Evolutionary conservation across 2,329 filamentous ascomycete genomes (phyloP), one percentile per base, ranked within the genome.

Genomic region (Sarocladium strictum): DNA sequence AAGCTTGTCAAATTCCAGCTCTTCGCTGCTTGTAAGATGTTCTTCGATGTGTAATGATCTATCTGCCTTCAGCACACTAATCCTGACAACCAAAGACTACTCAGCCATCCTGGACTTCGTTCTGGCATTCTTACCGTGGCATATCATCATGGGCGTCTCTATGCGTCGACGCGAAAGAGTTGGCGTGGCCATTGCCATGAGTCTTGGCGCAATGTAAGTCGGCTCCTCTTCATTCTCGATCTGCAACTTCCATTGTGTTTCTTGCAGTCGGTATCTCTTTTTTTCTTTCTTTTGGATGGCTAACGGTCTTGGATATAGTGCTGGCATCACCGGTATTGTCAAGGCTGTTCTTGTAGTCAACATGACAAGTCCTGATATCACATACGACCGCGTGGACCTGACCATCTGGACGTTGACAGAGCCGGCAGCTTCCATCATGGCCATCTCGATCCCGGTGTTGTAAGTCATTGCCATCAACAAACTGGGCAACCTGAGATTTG

Each of bases 391-490:
- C 5, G 62, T 68, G 12, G 67, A 70, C 53, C 56, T 70, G 3
- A 69, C 66, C 0, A 70, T 70, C 4, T 70, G 67, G 67, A 69
- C 67, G 1, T 32, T 70, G 32, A 61, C 65, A 1, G 67, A 70
- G 33, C 67, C 67, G 3, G 67, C 67, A 1, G 66, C 62, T 1
- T 69, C 67, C 0, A 70, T 70, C 52, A 70, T 70, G 67, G 67
- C 67, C 9, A 60, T 69, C 1, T 69, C 61, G 1, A 66, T 69
- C 21, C 67, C 67, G 1, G 59, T 69, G 2, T 40, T 70, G 67
- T 69, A 57, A 56, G 67, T 60, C 7, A 32, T 32, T 6, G 29
- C 12, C n/a, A n/a, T n/a, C n/a, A n/a, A n/a, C n/a, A n/a, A n/a
- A n/a, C n/a, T n/a, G n/a, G n/a, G n/a, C n/a, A n/a, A n/a, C n/a